Evolutionary conservation across 257 asterid species (phyloP).

Genomic region (Solanum bulbocastanum): DNA sequence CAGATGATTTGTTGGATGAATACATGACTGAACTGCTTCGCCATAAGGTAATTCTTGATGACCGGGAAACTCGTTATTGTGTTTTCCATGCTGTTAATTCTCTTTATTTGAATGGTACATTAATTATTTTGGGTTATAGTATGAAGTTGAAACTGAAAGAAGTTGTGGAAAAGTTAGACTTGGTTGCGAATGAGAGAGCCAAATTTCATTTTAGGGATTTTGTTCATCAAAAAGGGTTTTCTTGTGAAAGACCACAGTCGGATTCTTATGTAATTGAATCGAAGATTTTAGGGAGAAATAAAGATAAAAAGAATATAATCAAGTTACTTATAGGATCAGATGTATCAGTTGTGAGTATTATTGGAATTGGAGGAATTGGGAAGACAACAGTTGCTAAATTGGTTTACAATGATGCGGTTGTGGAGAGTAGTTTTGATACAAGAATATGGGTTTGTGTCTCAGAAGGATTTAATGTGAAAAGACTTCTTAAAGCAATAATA

Average conservation of each 20-base stretch:
- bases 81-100: background rate
- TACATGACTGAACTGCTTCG: background rate
- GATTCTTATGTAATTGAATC: background rate
- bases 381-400: slow-evolving; percentile 7
- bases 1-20: slow-evolving; percentile 9
- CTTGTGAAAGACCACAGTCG: background rate
- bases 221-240: background rate
- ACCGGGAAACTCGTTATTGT: background rate
- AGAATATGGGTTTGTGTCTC: slow-evolving; percentile 10
- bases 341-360: background rate
- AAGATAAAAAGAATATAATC: background rate
- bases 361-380: slow-evolving; percentile 5
- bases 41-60: background rate
- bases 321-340: background rate
- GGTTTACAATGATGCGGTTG: background rate
- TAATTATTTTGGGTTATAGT: background rate
- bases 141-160: background rate
- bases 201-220: background rate
- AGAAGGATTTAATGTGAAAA: background rate
- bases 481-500: background rate
- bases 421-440: background rate
- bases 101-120: background rate
- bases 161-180: background rate
- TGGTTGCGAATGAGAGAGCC: background rate
- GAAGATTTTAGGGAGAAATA: background rate